Conservation (phyloP, 306 rosid genomes). For the Canavalia ensiformis region DNA sequence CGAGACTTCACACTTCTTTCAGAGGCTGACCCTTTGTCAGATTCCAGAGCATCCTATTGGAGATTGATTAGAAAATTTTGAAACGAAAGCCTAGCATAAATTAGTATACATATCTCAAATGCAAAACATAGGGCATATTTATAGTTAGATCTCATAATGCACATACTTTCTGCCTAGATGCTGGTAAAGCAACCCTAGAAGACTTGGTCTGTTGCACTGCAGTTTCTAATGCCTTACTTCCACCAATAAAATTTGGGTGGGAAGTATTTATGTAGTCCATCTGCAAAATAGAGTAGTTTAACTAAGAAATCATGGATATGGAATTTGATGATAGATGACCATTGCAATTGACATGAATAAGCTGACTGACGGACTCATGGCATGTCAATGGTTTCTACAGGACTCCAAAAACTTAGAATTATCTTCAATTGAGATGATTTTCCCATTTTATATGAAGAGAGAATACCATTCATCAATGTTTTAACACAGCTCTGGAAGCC, state of each 20-base stretch:
- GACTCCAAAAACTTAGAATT: conserved; percentile 9
- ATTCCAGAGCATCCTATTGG: conserved; percentile 78
- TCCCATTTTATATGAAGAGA: conserved; percentile 26
- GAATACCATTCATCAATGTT: conserved; percentile 2
- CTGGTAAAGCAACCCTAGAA: conserved; percentile 68
- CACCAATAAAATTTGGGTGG: conserved; percentile 97
- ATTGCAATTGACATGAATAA: conserved; percentile 12
- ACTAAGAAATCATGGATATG: conserved; percentile 13
- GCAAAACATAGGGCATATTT: conserved; percentile 29
- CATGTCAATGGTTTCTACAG: conserved; percentile 22
- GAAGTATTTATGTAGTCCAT: conserved; percentile 99
- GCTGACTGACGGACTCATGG: not conserved
- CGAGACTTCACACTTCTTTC: conserved; percentile 83
- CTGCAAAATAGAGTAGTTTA: conserved; percentile 60
- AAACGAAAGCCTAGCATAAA: conserved; percentile 1
- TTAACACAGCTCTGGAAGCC: conserved; percentile 32
- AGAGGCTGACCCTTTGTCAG: conserved; percentile 82
- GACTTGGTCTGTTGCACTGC: conserved; percentile 85
- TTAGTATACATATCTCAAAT: conserved; percentile 14
- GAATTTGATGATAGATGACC: conserved; percentile 37
- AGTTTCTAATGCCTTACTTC: conserved; percentile 87
- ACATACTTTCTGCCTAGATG: conserved; percentile 78
- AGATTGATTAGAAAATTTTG: conserved; percentile 17
- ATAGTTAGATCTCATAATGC: conserved; percentile 31
- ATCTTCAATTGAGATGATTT: not conserved